Conservation (phyloP, 2,329 filamentous ascomycete genomes). For the Fusarium euwallaceae region DNA sequence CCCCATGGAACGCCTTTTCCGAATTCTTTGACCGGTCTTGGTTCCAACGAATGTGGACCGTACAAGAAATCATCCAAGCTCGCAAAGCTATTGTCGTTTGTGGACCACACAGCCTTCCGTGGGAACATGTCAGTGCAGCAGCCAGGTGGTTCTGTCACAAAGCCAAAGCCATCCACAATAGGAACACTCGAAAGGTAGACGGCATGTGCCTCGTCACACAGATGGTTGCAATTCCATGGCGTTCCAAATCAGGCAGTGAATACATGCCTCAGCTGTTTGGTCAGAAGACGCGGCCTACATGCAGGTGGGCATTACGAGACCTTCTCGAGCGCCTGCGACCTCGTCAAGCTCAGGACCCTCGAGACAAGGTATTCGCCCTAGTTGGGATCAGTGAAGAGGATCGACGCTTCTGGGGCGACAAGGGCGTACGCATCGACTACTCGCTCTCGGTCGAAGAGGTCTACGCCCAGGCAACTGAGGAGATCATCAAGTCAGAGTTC, state of each 20-base stretch:
- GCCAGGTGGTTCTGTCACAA: conserved; percentile 36
- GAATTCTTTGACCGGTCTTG: conserved; percentile 35
- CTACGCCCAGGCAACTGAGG: conserved; percentile 24
- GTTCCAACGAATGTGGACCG: conserved; percentile 41
- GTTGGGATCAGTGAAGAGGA: conserved; percentile 32
- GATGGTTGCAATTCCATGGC: conserved; percentile 34
- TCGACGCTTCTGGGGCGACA: neutral
- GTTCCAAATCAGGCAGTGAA: conserved; percentile 18
- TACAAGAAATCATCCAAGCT: conserved; percentile 40
- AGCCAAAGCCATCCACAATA: conserved; percentile 1
- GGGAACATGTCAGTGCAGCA: conserved; percentile 31
- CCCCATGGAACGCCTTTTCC: conserved; percentile 20
- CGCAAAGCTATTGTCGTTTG: conserved; percentile 35
- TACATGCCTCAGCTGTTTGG: conserved; percentile 4
- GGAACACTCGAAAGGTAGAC: conserved; percentile 8
- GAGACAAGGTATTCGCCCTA: conserved; percentile 36
- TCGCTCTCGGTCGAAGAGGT: conserved; percentile 26
- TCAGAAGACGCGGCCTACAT: conserved; percentile 19
- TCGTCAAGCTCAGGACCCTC: conserved; percentile 27
- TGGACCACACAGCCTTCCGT: conserved; percentile 17
- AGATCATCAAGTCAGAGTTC: conserved; percentile 21
- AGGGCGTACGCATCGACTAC: conserved; percentile 23
- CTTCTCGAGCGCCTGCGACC: conserved; percentile 30
- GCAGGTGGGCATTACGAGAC: conserved; percentile 24
- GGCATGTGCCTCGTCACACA: conserved; percentile 18